Evolutionary conservation across 2,329 filamentous ascomycete species (phyloP).

Genomic region (Alternaria sp.): DNA sequence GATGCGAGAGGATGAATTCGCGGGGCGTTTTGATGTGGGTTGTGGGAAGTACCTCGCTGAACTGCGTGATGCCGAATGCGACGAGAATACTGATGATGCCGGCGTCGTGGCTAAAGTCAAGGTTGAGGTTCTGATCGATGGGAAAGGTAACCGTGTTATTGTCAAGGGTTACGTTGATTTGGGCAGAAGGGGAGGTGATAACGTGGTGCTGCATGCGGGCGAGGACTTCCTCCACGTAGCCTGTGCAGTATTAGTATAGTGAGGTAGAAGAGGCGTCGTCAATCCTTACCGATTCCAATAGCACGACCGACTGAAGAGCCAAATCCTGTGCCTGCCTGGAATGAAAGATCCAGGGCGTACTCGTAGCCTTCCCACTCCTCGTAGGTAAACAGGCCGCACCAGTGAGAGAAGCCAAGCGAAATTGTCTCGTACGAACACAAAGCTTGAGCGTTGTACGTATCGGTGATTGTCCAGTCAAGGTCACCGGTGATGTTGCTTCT

Average conservation of each 20-base stretch:
- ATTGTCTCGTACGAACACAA: constrained; percentile 81
- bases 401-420: constrained; percentile 75
- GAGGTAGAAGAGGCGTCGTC: neutral
- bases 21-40: constrained; percentile 61
- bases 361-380: constrained; percentile 76
- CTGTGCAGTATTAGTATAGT: constrained; percentile 16
- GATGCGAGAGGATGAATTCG: constrained; percentile 69
- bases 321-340: constrained; percentile 67
- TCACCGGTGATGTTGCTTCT: constrained; percentile 56
- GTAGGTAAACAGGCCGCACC: constrained; percentile 77
- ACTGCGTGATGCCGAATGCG: constrained; percentile 75
- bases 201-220: constrained; percentile 72
- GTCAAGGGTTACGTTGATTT: constrained; percentile 72
- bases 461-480: constrained; percentile 43
- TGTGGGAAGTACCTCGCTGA: constrained; percentile 64
- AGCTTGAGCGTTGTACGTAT: constrained; percentile 68
- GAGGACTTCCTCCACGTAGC: constrained; percentile 70
- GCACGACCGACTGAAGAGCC: constrained; percentile 71
- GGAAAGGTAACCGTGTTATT: constrained; percentile 73
- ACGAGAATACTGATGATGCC: constrained; percentile 74
- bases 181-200: constrained; percentile 51
- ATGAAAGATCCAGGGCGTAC: constrained; percentile 72
- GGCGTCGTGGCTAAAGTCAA: constrained; percentile 81
- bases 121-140: constrained; percentile 73
- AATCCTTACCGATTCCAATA: constrained; percentile 69